A percentile compares a stretch with the other conserved stretches of the same genome.
Evolutionary conservation across 1,284 basidiomycete genomes (phyloP).

Genomic region (Wallemia mellicola): DNA sequence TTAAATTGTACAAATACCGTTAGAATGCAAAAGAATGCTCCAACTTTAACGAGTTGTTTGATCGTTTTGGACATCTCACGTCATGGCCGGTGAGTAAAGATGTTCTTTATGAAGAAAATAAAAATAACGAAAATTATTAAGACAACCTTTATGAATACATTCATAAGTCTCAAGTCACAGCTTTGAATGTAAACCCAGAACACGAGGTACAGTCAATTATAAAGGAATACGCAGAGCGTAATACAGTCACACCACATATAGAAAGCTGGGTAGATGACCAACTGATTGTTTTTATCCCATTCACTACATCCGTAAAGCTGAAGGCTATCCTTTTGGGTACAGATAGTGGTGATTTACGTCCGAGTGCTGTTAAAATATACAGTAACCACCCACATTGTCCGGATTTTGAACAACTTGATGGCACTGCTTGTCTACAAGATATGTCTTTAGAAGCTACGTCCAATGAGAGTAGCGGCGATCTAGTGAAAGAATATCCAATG

Average conservation of each 20-base stretch:
- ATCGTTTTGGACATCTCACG: too few species aligned
- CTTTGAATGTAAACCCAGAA: background rate
- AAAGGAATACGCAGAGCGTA: background rate
- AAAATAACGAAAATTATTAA: slow-evolving; percentile 1
- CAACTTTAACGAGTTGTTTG: too few species aligned
- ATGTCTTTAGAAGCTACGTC: slow-evolving; percentile 5
- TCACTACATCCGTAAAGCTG: slow-evolving; percentile 40
- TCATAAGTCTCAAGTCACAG: background rate
- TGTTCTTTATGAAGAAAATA: background rate
- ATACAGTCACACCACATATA: background rate
- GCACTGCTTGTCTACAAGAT: slow-evolving; percentile 10
- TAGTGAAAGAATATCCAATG: slow-evolving; percentile 35
- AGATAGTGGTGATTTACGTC: slow-evolving; percentile 38
- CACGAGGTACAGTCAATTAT: background rate
- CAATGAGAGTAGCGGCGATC: slow-evolving; percentile 4
- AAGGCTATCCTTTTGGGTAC: slow-evolving; percentile 39
- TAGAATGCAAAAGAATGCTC: background rate
- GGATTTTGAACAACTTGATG: slow-evolving; percentile 39
- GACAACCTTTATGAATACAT: slow-evolving; percentile 5
- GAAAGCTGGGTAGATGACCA: slow-evolving; percentile 12
- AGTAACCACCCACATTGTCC: slow-evolving; percentile 38
- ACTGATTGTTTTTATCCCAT: slow-evolving; percentile 49
- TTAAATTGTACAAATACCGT: too few species aligned
- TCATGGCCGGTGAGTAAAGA: too few species aligned
- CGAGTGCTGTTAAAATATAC: slow-evolving; percentile 33